Evolutionary conservation across 768 basidiomycete genomes (phyloP), one percentile per base, ranked within the genome.

Genomic region (Dacryopinax spathularia): DNA sequence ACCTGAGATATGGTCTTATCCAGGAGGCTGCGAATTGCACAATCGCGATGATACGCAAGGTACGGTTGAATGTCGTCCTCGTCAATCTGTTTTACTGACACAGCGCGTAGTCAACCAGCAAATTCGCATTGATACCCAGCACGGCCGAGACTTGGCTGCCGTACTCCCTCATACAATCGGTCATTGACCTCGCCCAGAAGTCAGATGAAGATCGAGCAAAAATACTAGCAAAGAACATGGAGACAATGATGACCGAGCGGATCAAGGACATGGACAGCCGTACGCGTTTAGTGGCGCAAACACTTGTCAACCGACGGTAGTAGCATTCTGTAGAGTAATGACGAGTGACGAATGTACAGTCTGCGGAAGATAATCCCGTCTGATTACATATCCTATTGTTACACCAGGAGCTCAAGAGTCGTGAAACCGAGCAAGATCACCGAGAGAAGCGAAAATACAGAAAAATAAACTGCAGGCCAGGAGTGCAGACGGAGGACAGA

Each of bases 151-250:
- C 87, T 2, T 91, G 89, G 86, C 76, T 91, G 36, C 91, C 91
- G 15, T 92, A 92, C 70, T 82, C 84, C 60, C 79, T 92, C 62
- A 81, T 93, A 66, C 91, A 93, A 73, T 86, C 90, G 73, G 86
- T 92, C 34, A 78, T 92, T 31, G 78, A 56, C 25, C 31, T 56
- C 25, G 48, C 25, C 20, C 48, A 56, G 48, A 56, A 56, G 15
- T 56, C 48, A 56, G 48, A 31, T 15, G 48, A 56, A 29, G 48
- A 7, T 20, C 25, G 29, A 15, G 56, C 48, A 18, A 16, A 18
- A 25, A 60, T 60, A 16, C 65, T 65, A n/a, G 36, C 39, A 27
- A 65, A 65, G 65, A 41, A 63, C n/a, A 25, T 65, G 15, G 62
- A 63, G 27, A 22, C 44, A 16, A 60, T 62, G 62, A 63, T 63